phyloP scores from a whole-genome alignment of 306 rosid species.

The Dryas drummondii region DNA sequence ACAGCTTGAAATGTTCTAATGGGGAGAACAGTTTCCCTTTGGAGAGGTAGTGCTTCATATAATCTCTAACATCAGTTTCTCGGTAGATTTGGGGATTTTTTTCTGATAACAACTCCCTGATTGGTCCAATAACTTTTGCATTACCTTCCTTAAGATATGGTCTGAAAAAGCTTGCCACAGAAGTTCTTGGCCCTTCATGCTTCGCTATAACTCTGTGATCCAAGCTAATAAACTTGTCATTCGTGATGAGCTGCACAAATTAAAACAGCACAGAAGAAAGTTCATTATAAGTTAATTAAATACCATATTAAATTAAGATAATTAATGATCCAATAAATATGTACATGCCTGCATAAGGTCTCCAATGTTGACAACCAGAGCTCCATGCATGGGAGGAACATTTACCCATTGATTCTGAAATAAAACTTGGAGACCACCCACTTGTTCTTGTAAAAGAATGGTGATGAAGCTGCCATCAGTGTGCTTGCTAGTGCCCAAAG shows the following conservation, averaged over 20 bases:
- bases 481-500: slow-evolving; percentile 26
- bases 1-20: slow-evolving; percentile 39
- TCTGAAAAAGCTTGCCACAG: slow-evolving; percentile 42
- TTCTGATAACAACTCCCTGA: slow-evolving; percentile 37
- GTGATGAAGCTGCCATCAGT: slow-evolving; percentile 41
- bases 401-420: slow-evolving; percentile 18
- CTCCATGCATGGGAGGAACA: slow-evolving; percentile 9
- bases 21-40: slow-evolving; percentile 36
- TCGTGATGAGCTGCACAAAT: slow-evolving; percentile 23
- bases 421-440: slow-evolving; percentile 55
- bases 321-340: neutral
- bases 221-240: slow-evolving; percentile 29
- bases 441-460: slow-evolving; percentile 48
- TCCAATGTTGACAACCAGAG: slow-evolving; percentile 22
- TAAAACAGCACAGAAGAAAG: neutral
- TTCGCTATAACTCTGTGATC: slow-evolving; percentile 40
- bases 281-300: neutral
- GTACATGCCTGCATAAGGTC: slow-evolving; percentile 32
- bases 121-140: slow-evolving; percentile 32
- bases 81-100: slow-evolving; percentile 26
- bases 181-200: slow-evolving; percentile 37
- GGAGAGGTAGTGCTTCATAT: neutral
- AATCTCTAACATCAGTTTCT: slow-evolving; percentile 25
- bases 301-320: no score
- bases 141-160: neutral